Conservation (phyloP, 2,329 filamentous ascomycete species). For the Cytospora leucostoma region DNA sequence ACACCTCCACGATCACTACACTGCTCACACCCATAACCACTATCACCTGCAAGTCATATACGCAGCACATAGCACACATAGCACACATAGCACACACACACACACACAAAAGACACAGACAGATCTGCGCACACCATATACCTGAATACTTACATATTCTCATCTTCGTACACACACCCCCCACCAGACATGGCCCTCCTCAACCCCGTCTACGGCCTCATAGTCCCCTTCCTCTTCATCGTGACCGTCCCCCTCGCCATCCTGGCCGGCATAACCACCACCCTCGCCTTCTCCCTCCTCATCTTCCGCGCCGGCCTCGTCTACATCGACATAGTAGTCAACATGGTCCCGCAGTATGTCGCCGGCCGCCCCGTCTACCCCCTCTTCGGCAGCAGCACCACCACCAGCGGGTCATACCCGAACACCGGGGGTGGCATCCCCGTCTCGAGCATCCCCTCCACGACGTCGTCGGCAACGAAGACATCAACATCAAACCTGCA, state of each 20-base stretch:
- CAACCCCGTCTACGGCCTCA: slow-evolving; percentile 56
- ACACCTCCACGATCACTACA: background rate
- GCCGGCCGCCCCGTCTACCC: slow-evolving; percentile 41
- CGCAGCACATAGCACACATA: background rate
- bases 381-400: slow-evolving; percentile 18
- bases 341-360: slow-evolving; percentile 58
- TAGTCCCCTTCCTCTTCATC: slow-evolving; percentile 63
- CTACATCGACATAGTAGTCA: slow-evolving; percentile 63
- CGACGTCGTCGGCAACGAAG: slow-evolving; percentile 30
- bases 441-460: background rate
- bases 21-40: slow-evolving; percentile 15
- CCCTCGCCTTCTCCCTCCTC: slow-evolving; percentile 61
- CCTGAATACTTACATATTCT: too few relatives aligned
- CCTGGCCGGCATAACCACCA: slow-evolving; percentile 64
- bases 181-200: slow-evolving; percentile 50
- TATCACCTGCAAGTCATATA: slow-evolving; percentile 41
- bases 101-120: background rate
- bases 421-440: background rate
- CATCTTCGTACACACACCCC: slow-evolving; percentile 9
- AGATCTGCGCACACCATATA: too few relatives aligned
- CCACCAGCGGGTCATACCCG: slow-evolving; percentile 9
- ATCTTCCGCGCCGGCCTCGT: slow-evolving; percentile 61
- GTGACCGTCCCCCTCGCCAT: slow-evolving; percentile 64
- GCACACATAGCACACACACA: background rate
- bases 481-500: slow-evolving; percentile 31